Conservation (phyloP, 371 early-diverging fungal species). For the Apophysomyces variabilis region DNA sequence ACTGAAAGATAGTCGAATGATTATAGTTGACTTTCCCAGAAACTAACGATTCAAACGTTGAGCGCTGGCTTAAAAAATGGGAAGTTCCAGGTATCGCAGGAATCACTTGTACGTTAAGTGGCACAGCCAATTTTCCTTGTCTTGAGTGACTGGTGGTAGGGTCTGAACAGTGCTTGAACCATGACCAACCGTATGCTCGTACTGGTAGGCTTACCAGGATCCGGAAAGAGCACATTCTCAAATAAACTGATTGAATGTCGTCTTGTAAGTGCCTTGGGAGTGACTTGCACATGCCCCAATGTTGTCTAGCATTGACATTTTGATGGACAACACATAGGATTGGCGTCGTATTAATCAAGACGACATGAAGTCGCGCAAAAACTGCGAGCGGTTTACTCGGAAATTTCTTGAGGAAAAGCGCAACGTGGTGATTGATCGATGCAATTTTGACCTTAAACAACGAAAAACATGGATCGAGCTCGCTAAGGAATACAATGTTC, state of each 20-base stretch:
- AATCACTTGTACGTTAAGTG: too few species aligned
- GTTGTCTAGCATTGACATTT: neutral
- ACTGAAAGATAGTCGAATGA: too few species aligned
- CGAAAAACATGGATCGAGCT: conserved; percentile 73
- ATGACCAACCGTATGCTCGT: conserved; percentile 53
- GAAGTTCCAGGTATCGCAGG: too few species aligned
- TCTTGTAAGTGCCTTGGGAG: conserved; percentile 13
- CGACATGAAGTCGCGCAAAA: conserved; percentile 66
- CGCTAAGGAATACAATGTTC: conserved; percentile 58
- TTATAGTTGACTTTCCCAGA: too few species aligned
- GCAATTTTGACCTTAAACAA: conserved; percentile 78
- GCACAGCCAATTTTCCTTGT: too few species aligned
- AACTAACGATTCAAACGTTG: too few species aligned
- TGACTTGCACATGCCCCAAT: too few species aligned
- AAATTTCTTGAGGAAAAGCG: conserved; percentile 48
- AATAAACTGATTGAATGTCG: conserved; percentile 39
- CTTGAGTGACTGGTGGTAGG: too few species aligned
- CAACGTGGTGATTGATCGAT: conserved; percentile 76
- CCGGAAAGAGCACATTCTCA: conserved; percentile 72
- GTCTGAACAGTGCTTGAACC: too few species aligned
- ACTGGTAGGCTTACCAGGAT: conserved; percentile 72
- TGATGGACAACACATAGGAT: conserved; percentile 11
- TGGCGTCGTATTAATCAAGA: conserved; percentile 68
- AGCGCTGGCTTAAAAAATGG: too few species aligned
- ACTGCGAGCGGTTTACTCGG: conserved; percentile 57